These are phyloP conservation scores for Puccinia triticina DNA, from an alignment of 1,284 basidiomycete species.

Conservation along the genomic window DNA sequence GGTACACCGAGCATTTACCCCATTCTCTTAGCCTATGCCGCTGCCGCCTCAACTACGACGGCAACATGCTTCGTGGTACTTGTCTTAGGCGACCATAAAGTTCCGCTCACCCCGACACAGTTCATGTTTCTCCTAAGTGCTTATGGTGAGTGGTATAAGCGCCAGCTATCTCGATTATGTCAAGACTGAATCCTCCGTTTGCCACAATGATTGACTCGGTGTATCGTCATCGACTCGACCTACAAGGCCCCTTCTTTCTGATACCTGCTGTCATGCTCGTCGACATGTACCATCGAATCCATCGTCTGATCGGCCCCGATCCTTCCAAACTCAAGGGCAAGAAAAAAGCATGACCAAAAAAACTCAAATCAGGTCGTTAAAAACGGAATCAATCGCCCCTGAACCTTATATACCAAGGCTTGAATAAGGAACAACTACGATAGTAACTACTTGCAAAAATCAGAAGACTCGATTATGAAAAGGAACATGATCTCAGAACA, in stretches of 20 bases:
- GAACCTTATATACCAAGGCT: not conserved
- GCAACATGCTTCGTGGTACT: slow-evolving; percentile 32
- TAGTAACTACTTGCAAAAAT: not conserved
- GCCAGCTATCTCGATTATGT: not conserved
- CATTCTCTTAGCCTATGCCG: slow-evolving; percentile 41
- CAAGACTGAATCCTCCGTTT: not conserved
- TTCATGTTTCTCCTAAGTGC: slow-evolving; percentile 25
- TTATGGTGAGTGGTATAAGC: slow-evolving; percentile 20
- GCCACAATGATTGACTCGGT: not conserved
- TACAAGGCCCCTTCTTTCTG: slow-evolving; percentile 36
- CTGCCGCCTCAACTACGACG: slow-evolving; percentile 44
- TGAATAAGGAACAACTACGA: not conserved
- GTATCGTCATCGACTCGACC: not conserved
- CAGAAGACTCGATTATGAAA: not conserved
- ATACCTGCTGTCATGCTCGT: slow-evolving; percentile 38
- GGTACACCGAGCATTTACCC: slow-evolving; percentile 31
- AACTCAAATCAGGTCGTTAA: not conserved
- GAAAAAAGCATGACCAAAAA: not conserved
- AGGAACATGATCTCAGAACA: no score
- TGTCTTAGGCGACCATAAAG: slow-evolving; percentile 16
- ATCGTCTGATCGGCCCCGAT: slow-evolving; percentile 16
- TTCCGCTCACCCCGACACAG: not conserved
- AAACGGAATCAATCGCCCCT: not conserved
- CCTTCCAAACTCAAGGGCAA: not conserved
- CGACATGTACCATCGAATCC: slow-evolving; percentile 44